Evolutionary conservation across 768 basidiomycete species (phyloP).

Genomic region (Suillus plorans): DNA sequence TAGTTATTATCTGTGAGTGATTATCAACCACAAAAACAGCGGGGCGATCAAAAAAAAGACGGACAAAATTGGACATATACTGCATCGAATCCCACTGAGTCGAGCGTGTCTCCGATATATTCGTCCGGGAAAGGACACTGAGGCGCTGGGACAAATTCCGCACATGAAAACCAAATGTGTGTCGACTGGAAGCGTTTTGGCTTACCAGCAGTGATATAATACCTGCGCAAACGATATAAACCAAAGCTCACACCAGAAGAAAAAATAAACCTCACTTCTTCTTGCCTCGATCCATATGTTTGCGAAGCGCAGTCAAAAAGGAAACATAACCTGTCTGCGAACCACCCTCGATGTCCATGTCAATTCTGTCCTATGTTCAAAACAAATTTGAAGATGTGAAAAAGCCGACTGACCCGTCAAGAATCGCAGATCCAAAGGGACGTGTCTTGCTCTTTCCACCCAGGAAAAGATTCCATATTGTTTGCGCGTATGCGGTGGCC

Average conservation of each 20-base stretch:
- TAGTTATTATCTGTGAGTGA: constrained; percentile 1
- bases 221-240: constrained; percentile 23
- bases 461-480: constrained; percentile 68
- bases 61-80: constrained; percentile 51
- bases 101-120: constrained; percentile 41
- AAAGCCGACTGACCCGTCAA: constrained; percentile 58
- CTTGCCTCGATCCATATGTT: constrained; percentile 27
- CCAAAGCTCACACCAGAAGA: not conserved
- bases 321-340: constrained; percentile 26
- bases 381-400: not conserved
- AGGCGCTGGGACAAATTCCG: constrained; percentile 24
- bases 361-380: constrained; percentile 24
- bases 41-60: not conserved
- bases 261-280: constrained; percentile 19
- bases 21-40: constrained; percentile 14
- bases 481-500: constrained; percentile 57
- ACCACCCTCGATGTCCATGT: constrained; percentile 51
- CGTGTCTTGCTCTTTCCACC: constrained; percentile 61
- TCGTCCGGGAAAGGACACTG: constrained; percentile 51
- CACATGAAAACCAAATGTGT: not conserved
- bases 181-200: not conserved
- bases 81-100: constrained; percentile 45
- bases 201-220: constrained; percentile 44
- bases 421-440: constrained; percentile 69
- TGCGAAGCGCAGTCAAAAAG: constrained; percentile 28